A percentile compares a stretch with the other conserved stretches of the same genome.
Evolutionary conservation across 129 eudicot species (phyloP).

Genomic region (Flaveria sonorensis): DNA sequence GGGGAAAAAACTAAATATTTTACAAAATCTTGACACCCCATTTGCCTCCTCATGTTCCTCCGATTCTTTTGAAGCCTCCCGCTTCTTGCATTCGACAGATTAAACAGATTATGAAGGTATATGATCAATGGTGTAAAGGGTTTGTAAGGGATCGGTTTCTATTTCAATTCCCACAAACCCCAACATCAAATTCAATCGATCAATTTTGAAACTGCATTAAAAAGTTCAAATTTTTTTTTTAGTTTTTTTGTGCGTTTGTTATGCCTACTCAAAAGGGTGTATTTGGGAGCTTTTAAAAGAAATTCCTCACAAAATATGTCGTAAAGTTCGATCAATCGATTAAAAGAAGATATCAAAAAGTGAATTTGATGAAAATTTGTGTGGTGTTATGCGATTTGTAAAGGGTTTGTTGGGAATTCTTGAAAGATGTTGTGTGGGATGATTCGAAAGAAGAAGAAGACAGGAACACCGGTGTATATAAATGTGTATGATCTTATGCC

Average conservation of each 20-base stretch:
- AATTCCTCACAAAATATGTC: background rate
- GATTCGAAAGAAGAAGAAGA: conserved; percentile 55
- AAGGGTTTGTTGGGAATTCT: conserved; percentile 16
- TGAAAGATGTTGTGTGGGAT: conserved; percentile 66
- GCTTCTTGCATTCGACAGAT: conserved; percentile 22
- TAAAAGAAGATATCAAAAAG: background rate
- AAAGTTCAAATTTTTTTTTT: conserved; percentile 10
- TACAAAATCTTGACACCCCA: conserved; percentile 14
- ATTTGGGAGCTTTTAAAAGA: conserved; percentile 16
- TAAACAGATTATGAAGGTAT: conserved; percentile 22
- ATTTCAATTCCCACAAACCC: conserved; percentile 31
- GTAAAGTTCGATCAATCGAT: background rate
- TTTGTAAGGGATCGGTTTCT: conserved; percentile 38
- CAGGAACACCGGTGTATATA: conserved; percentile 74
- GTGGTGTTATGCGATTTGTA: conserved; percentile 19
- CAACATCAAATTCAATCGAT: conserved; percentile 27
- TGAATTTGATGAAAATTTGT: conserved; percentile 9
- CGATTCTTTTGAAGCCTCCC: conserved; percentile 45
- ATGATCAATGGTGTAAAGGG: conserved; percentile 24
- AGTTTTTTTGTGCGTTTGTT: conserved; percentile 26
- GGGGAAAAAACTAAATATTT: background rate
- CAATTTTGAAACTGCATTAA: background rate
- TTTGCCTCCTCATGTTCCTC: conserved; percentile 51
- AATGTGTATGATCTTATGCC: conserved; percentile 90
- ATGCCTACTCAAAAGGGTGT: conserved; percentile 27